phyloP scores from a whole-genome alignment of 768 basidiomycete species.

The Russula griseocarnosa region DNA sequence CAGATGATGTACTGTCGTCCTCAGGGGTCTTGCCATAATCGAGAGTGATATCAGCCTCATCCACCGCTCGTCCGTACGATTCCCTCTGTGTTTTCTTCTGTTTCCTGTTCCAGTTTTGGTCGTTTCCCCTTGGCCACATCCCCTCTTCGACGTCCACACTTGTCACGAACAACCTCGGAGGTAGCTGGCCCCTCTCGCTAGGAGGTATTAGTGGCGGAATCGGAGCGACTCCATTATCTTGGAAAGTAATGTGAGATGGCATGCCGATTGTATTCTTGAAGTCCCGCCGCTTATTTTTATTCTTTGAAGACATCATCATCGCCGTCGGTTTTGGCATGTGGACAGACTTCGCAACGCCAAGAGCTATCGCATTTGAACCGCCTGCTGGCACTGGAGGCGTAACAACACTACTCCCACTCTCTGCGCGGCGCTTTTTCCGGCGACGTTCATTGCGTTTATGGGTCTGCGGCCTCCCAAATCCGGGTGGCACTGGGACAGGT shows the following conservation, averaged over 20 bases:
- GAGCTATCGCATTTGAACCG: slow-evolving; percentile 44
- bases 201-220: slow-evolving; percentile 49
- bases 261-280: slow-evolving; percentile 52
- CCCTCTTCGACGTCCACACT: slow-evolving; percentile 65
- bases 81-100: slow-evolving; percentile 38
- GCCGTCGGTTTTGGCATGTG: slow-evolving; percentile 30
- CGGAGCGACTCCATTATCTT: slow-evolving; percentile 27
- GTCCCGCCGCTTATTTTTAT: slow-evolving; percentile 72
- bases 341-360: slow-evolving; percentile 34
- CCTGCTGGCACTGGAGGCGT: slow-evolving; percentile 34
- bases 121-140: slow-evolving; percentile 33
- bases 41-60: slow-evolving; percentile 30
- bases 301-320: slow-evolving; percentile 57
- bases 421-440: slow-evolving; percentile 43
- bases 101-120: slow-evolving; percentile 29
- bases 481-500: slow-evolving; percentile 46
- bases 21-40: slow-evolving; percentile 36
- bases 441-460: slow-evolving; percentile 56
- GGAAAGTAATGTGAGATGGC: slow-evolving; percentile 55
- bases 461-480: slow-evolving; percentile 55
- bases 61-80: slow-evolving; percentile 20
- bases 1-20: slow-evolving; percentile 16
- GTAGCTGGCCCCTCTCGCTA: slow-evolving; percentile 57
- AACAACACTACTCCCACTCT: slow-evolving; percentile 28
- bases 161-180: slow-evolving; percentile 64